Evolutionary conservation across 768 basidiomycete genomes (phyloP), one percentile per base, ranked within the genome.

Genomic region (Pulveroboletus frians): DNA sequence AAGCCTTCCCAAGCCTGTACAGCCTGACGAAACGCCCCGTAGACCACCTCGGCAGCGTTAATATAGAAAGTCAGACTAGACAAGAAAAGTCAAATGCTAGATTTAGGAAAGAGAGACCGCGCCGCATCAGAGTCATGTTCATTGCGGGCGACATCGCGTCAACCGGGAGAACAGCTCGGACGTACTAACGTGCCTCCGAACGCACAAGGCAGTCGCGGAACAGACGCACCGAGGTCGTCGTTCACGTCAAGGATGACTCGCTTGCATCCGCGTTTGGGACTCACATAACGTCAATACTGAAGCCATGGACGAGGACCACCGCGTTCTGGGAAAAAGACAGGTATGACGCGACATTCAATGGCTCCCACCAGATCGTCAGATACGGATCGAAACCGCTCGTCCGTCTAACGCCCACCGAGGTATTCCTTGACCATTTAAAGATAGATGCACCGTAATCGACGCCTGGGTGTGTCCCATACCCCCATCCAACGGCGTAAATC

Each of bases 1-100:
- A 66, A 60, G 47, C 30, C 30, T 62, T 64, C 53, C 66, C 67
- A 66, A 62, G 59, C 54, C 52, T 58, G 64, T 65, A 66, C 63
- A 65, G 66, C 61, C 58, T 56, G 54, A 56, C 60, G 53, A 57
- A 62, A 56, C 50, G 55, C 44, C 9, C 40, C 49, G 43, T 50
- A 52, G 45, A 44, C 47, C 31, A 47, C 48, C 49, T 63, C 55
- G 66, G 67, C 54, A 53, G 47, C 56, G 63, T 56, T 63, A 63
- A 63, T 66, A 63, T 63, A 55, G 59, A 65, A 55, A 54, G 51
- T 38, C 26, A 43, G 48, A 30, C 56, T 48, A 54, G 60, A 55
- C 48, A 48, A 50, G 52, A 63, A 66, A 63, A 51, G 52, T 61
- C 40, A 49, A 46, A 58, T 50, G 46, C 59, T 57, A 29, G 53